These are phyloP conservation scores for Colletotrichum cereale DNA, from an alignment of 2,329 filamentous ascomycete genomes.

Conservation along the genomic window DNA sequence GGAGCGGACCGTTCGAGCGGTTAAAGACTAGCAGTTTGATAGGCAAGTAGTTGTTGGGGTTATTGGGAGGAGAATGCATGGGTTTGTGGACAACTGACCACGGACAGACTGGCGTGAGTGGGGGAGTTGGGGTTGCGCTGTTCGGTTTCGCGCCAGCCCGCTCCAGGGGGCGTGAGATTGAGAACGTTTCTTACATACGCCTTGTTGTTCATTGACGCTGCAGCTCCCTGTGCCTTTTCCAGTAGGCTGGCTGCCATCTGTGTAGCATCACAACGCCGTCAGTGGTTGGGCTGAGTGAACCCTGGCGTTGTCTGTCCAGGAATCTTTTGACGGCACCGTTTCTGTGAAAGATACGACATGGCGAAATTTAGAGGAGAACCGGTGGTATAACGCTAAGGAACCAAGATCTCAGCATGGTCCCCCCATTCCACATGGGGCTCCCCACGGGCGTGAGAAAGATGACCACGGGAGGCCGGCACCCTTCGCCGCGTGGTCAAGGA, in stretches of 20 bases:
- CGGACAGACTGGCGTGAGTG: slow-evolving; percentile 36
- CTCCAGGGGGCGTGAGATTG: slow-evolving; percentile 26
- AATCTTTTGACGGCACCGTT: not conserved
- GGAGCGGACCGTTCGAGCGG: slow-evolving; percentile 57
- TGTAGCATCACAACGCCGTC: not conserved
- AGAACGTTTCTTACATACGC: not conserved
- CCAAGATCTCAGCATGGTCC: slow-evolving; percentile 12
- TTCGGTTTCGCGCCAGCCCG: slow-evolving; percentile 3
- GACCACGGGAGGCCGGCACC: slow-evolving; percentile 23
- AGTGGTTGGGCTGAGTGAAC: not conserved
- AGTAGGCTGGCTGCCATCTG: slow-evolving; percentile 7
- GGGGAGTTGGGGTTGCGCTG: slow-evolving; percentile 43
- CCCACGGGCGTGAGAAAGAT: not conserved
- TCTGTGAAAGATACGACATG: not conserved
- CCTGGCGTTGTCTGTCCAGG: not conserved
- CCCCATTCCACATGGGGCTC: slow-evolving; percentile 3
- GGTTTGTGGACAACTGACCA: slow-evolving; percentile 37
- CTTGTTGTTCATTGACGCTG: not conserved
- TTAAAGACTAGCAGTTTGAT: slow-evolving; percentile 40
- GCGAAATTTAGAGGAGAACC: slow-evolving; percentile 1
- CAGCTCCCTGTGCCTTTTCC: not conserved
- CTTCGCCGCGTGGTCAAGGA: slow-evolving; percentile 21
- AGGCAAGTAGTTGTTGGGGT: slow-evolving; percentile 31
- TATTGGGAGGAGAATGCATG: slow-evolving; percentile 39
- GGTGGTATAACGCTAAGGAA: not conserved